Conservation (phyloP, 208 protist genomes). For the Trypanosoma grayi region DNA sequence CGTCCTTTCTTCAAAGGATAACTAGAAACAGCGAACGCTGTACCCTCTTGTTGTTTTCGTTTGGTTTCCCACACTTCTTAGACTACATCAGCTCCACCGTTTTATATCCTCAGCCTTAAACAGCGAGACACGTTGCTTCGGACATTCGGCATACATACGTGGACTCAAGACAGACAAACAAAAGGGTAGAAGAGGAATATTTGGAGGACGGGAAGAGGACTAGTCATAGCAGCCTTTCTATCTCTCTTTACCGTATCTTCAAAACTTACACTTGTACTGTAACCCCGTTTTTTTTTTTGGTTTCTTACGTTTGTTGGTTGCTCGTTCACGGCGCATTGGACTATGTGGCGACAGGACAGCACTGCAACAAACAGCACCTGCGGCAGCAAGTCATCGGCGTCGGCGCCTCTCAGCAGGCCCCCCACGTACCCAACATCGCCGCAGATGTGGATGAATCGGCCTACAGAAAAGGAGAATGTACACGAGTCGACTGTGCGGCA, state of each 20-base stretch:
- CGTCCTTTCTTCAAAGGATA: no score
- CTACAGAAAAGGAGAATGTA: slow-evolving; percentile 10
- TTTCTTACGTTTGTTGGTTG: background rate
- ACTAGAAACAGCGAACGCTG: background rate
- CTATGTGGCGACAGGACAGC: background rate
- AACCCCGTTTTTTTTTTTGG: slow-evolving; percentile 1
- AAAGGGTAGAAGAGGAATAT: no score
- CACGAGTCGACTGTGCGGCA: background rate
- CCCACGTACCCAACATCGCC: slow-evolving; percentile 3
- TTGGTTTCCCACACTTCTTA: background rate
- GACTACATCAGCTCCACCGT: no score
- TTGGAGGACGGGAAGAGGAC: no score
- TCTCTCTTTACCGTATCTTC: no score
- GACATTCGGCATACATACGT: no score
- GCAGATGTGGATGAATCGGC: background rate
- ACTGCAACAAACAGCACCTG: background rate
- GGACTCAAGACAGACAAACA: no score
- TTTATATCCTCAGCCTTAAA: no score
- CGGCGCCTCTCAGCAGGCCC: background rate
- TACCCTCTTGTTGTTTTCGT: background rate
- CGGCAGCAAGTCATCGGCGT: background rate
- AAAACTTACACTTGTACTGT: no score
- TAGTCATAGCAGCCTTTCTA: no score
- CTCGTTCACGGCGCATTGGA: background rate
- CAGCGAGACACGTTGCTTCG: no score